Evolutionary conservation across 805 yeast genomes (phyloP).

Genomic region (Myxozyma vanderwaltii): DNA sequence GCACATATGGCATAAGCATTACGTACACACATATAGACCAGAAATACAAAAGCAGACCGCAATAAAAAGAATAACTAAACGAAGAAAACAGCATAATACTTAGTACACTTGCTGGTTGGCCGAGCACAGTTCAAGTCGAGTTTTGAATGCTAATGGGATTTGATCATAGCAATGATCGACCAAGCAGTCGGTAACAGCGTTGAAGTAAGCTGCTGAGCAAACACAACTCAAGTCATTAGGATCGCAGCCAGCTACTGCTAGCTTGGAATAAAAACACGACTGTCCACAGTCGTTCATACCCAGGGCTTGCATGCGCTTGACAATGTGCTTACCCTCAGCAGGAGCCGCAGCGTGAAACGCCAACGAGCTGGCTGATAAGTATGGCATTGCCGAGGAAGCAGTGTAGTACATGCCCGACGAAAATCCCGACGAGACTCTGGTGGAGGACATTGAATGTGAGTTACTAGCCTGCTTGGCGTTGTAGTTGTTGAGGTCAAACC

Average conservation of each 20-base stretch:
- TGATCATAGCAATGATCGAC: constrained; percentile 34
- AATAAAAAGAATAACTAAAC: too few relatives aligned
- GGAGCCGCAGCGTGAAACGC: constrained; percentile 1
- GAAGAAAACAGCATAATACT: neutral
- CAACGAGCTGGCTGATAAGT: constrained; percentile 2
- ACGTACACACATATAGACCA: neutral
- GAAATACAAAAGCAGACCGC: neutral
- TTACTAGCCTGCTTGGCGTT: neutral
- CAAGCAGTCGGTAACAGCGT: constrained; percentile 34
- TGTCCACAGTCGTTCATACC: constrained; percentile 34
- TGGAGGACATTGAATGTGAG: neutral
- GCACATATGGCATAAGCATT: neutral
- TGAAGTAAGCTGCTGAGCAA: constrained; percentile 33
- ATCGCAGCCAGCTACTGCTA: constrained; percentile 26
- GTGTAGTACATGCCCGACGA: constrained; percentile 6
- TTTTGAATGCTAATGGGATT: constrained; percentile 34
- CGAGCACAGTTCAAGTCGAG: constrained; percentile 29
- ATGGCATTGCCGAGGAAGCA: neutral
- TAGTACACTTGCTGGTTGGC: constrained; percentile 1
- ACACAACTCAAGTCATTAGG: constrained; percentile 28
- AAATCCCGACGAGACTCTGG: constrained; percentile 4
- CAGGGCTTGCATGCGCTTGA: constrained; percentile 22
- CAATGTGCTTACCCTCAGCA: constrained; percentile 26
- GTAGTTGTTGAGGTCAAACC: constrained; percentile 10
- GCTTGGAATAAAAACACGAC: constrained; percentile 31